A percentile compares a stretch with the other conserved stretches of the same genome.
phyloP scores from a whole-genome alignment of 169 alveolate genomes.

The Cryptosporidium canis region DNA sequence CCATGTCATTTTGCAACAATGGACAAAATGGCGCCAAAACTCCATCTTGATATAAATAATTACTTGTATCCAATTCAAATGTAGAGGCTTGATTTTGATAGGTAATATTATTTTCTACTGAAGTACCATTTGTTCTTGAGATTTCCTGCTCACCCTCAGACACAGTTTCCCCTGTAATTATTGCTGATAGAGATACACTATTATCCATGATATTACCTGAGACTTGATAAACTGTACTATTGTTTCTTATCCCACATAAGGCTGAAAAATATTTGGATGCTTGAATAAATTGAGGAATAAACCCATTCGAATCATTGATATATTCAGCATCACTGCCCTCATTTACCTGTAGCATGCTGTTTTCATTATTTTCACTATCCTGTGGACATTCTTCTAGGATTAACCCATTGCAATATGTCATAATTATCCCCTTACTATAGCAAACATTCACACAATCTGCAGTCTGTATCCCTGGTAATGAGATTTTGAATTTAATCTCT shows the following conservation, averaged over 20 bases:
- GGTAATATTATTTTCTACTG: not conserved
- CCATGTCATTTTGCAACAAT: not conserved
- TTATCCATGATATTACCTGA: not conserved
- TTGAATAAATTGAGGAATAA: constrained; percentile 55
- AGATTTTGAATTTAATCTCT: constrained; percentile 42
- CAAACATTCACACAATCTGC: constrained; percentile 72
- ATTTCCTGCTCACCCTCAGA: constrained; percentile 37
- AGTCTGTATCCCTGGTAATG: constrained; percentile 68
- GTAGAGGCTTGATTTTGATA: not conserved
- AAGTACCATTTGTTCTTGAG: not conserved
- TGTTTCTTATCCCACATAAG: not conserved
- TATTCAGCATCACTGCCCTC: not conserved
- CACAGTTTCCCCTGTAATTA: constrained; percentile 3
- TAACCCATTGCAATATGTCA: constrained; percentile 63
- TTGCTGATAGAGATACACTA: not conserved
- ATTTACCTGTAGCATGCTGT: not conserved
- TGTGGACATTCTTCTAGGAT: not conserved
- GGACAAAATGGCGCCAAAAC: constrained; percentile 27
- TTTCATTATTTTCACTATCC: not conserved
- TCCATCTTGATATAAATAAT: constrained; percentile 17
- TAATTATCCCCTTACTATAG: constrained; percentile 50
- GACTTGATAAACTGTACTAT: not conserved
- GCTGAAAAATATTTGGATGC: constrained; percentile 51
- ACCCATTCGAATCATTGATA: not conserved
- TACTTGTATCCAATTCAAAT: not conserved